These are phyloP conservation scores for Vicia villosa DNA, from an alignment of 306 rosid genomes.

Conservation along the genomic window DNA sequence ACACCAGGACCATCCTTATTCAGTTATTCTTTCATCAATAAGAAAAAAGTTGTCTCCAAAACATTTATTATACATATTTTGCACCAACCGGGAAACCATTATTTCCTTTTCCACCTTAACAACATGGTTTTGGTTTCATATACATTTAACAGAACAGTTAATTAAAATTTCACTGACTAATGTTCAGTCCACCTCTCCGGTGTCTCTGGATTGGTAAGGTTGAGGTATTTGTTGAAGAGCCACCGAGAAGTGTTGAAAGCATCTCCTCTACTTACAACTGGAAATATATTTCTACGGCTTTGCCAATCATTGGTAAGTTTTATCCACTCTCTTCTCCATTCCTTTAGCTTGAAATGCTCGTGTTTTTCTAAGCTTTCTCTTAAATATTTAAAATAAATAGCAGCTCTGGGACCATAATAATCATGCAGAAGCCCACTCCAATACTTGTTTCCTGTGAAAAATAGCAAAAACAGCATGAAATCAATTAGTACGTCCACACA, in stretches of 20 bases:
- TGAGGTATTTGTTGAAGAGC: constrained; percentile 66
- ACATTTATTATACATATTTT: constrained; percentile 3
- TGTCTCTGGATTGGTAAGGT: constrained; percentile 42
- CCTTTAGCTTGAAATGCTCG: constrained; percentile 54
- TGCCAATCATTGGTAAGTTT: constrained; percentile 93
- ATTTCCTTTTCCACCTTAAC: constrained; percentile 19
- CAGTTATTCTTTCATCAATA: constrained; percentile 7
- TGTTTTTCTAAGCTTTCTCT: constrained; percentile 58
- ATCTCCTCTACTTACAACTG: constrained; percentile 59
- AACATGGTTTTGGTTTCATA: constrained; percentile 22
- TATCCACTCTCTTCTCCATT: constrained; percentile 89
- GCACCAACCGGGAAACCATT: constrained; percentile 17
- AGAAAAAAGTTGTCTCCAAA: background rate
- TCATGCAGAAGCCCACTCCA: constrained; percentile 86
- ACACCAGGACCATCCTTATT: background rate
- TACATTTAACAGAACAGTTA: background rate
- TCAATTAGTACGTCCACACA: background rate
- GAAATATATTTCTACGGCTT: constrained; percentile 53
- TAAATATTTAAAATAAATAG: constrained; percentile 73
- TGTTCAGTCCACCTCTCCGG: background rate
- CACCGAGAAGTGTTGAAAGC: constrained; percentile 58
- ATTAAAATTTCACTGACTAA: constrained; percentile 20
- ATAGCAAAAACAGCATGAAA: background rate
- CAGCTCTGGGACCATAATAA: constrained; percentile 87
- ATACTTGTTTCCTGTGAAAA: constrained; percentile 71